Percentiles rank a stretch among this genome's conserved stretches.
phyloP scores from a whole-genome alignment of 768 basidiomycete species.

The Termitomyces sp. region DNA sequence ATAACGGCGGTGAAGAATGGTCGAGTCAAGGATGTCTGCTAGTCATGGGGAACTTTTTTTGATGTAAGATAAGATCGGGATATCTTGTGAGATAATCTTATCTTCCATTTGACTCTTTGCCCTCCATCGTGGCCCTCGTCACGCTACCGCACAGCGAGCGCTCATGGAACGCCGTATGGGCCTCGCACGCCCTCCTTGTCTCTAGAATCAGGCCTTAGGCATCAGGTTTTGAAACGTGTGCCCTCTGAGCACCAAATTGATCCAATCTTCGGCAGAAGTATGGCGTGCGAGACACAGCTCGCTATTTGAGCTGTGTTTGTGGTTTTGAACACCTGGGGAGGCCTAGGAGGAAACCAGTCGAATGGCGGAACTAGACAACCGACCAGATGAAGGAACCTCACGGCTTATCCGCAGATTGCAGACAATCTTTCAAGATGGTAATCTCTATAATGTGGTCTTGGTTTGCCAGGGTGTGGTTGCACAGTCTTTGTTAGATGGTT shows the following conservation, averaged over 20 bases:
- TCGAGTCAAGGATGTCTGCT: too few species aligned
- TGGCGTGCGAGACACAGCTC: too few species aligned
- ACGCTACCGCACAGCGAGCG: constrained; percentile 69
- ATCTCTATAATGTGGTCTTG: background rate
- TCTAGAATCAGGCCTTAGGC: too few species aligned
- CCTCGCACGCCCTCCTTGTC: constrained; percentile 73
- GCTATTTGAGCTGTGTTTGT: too few species aligned
- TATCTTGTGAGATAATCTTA: constrained; percentile 3
- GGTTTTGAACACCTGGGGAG: too few species aligned
- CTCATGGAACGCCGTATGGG: constrained; percentile 90
- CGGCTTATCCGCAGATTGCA: background rate
- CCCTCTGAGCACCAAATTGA: too few species aligned
- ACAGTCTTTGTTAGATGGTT: constrained; percentile 1
- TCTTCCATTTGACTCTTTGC: constrained; percentile 3
- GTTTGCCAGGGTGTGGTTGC: background rate
- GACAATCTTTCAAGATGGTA: background rate
- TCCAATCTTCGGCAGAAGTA: too few species aligned
- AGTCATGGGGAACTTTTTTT: too few species aligned
- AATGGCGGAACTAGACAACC: background rate
- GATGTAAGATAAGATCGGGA: too few species aligned
- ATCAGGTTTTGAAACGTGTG: too few species aligned
- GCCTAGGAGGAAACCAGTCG: background rate
- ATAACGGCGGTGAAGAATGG: constrained; percentile 29
- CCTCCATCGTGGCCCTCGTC: constrained; percentile 30
- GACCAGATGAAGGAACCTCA: background rate